Evolutionary conservation across 1,139 yeast genomes (phyloP).

Genomic region (Trichomonascaceae sp.): DNA sequence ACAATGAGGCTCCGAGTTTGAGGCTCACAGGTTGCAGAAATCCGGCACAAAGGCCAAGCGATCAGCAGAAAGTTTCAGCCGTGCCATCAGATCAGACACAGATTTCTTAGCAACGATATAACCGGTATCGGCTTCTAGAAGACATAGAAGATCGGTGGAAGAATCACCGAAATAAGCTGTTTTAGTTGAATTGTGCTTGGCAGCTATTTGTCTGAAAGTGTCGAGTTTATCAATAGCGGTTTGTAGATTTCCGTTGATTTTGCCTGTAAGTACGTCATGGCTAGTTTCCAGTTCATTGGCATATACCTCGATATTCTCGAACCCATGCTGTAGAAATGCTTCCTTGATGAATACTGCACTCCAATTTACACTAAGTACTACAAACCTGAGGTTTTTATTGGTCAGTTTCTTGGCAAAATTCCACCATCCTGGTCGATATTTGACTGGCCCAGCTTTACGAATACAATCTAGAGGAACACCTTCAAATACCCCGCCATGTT

Average conservation of each 20-base stretch:
- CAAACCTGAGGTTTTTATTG: slow-evolving; percentile 34
- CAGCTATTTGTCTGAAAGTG: slow-evolving; percentile 26
- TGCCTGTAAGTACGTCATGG: slow-evolving; percentile 39
- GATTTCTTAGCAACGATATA: slow-evolving; percentile 35
- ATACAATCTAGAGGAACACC: slow-evolving; percentile 38
- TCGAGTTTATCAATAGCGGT: slow-evolving; percentile 38
- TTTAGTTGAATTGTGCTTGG: slow-evolving; percentile 14
- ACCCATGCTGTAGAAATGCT: slow-evolving; percentile 36
- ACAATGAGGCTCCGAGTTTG: neutral
- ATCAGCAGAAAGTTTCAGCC: slow-evolving; percentile 13
- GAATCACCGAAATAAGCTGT: slow-evolving; percentile 61
- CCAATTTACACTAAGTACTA: slow-evolving; percentile 63
- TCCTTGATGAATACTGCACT: slow-evolving; percentile 44
- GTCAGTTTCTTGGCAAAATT: slow-evolving; percentile 35
- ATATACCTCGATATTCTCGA: slow-evolving; percentile 19
- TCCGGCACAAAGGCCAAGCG: slow-evolving; percentile 8
- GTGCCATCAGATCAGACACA: slow-evolving; percentile 12
- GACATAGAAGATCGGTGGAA: slow-evolving; percentile 52
- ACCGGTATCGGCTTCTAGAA: slow-evolving; percentile 47
- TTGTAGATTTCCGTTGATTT: slow-evolving; percentile 22
- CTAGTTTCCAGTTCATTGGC: slow-evolving; percentile 48
- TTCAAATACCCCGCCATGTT: slow-evolving; percentile 38
- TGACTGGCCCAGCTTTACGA: slow-evolving; percentile 33
- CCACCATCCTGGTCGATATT: slow-evolving; percentile 41
- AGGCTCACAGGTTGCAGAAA: neutral